These are phyloP conservation scores for Amorphotheca resinae DNA, from an alignment of 495 filamentous ascomycete genomes.

Conservation along the genomic window DNA sequence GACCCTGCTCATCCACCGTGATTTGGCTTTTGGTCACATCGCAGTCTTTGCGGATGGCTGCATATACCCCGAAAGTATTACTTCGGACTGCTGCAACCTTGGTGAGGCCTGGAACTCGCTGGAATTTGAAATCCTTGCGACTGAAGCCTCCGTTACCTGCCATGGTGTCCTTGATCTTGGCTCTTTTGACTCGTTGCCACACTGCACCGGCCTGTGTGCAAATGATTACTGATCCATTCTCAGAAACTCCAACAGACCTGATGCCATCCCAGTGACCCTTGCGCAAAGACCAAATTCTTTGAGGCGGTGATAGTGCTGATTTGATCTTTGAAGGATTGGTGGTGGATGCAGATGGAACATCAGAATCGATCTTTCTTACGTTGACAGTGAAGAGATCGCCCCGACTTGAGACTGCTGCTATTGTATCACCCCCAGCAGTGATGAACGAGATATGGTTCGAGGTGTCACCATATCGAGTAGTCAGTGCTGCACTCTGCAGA, in stretches of 20 bases:
- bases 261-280: conserved; percentile 74
- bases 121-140: conserved; percentile 85
- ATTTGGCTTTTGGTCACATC: conserved; percentile 70
- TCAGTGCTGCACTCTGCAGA: conserved; percentile 40
- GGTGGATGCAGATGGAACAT: conserved; percentile 49
- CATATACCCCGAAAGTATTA: conserved; percentile 78
- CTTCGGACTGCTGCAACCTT: conserved; percentile 72
- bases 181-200: conserved; percentile 73
- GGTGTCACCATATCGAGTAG: conserved; percentile 46
- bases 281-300: conserved; percentile 69
- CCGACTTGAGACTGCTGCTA: conserved; percentile 69
- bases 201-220: conserved; percentile 86
- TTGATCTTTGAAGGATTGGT: conserved; percentile 82
- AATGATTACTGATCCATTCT: conserved; percentile 90
- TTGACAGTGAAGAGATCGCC: conserved; percentile 79
- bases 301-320: conserved; percentile 51
- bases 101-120: conserved; percentile 75
- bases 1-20: conserved; percentile 41
- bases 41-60: conserved; percentile 74
- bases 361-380: conserved; percentile 49
- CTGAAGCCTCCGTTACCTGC: conserved; percentile 36
- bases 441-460: conserved; percentile 61
- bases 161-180: conserved; percentile 62
- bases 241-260: conserved; percentile 73
- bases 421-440: conserved; percentile 72